phyloP scores from a whole-genome alignment of 305 asterid genomes.

The Stenogyne calaminthoides region DNA sequence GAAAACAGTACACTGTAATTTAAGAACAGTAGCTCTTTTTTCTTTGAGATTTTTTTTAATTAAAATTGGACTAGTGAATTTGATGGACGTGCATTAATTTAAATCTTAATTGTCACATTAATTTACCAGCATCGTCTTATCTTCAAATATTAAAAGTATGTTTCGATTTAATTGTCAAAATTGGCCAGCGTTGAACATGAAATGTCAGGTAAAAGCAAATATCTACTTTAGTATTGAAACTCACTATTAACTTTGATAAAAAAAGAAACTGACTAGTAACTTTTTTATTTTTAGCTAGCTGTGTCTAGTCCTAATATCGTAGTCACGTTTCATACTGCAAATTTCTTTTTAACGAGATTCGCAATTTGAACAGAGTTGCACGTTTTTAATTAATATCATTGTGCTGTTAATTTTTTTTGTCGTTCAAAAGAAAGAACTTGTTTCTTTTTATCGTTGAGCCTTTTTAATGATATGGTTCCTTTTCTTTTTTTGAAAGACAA shows the following conservation, averaged over 20 bases:
- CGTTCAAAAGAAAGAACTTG: too few species aligned
- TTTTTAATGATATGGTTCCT: too few species aligned
- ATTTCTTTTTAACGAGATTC: neutral
- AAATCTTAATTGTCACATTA: neutral
- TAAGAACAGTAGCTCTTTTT: neutral
- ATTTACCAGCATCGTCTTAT: neutral
- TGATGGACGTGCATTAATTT: neutral
- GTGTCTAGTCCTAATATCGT: neutral
- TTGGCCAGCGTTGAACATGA: neutral
- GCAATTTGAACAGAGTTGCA: neutral
- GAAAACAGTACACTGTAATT: neutral
- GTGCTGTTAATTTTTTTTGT: neutral
- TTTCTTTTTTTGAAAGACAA: too few species aligned
- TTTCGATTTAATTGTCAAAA: neutral
- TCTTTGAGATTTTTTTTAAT: neutral
- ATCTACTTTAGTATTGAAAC: too few species aligned
- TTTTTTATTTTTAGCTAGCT: too few species aligned
- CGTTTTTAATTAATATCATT: neutral
- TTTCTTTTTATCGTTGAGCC: neutral
- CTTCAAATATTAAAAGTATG: neutral
- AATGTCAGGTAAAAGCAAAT: neutral
- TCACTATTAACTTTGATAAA: too few species aligned
- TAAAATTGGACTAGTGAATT: neutral
- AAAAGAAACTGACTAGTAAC: too few species aligned
- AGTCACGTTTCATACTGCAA: neutral